A percentile compares a stretch with the other conserved stretches of the same genome.
Conservation (phyloP, 225 moss, liverwort and hornwort genomes). For the Thuidium tamariscinum region DNA sequence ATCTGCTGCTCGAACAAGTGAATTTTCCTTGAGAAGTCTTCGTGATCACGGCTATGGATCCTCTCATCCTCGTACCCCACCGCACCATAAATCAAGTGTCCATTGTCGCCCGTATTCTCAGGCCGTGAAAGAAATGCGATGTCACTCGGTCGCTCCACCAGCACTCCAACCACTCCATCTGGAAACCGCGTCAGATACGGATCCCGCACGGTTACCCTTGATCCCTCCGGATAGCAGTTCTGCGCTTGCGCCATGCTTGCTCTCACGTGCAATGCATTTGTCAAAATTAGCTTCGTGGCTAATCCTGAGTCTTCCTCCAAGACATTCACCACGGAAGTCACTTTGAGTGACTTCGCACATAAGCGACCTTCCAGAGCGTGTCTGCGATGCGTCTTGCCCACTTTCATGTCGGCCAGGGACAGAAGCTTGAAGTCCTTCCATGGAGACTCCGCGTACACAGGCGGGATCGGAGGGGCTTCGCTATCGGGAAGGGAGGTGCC, state of each 20-base stretch:
- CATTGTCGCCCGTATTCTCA: conserved; percentile 23
- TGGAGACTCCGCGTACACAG: conserved; percentile 37
- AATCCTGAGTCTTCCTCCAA: conserved; percentile 61
- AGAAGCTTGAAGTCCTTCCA: conserved; percentile 45
- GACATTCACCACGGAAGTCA: conserved; percentile 58
- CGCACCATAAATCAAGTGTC: conserved; percentile 10
- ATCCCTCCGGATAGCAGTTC: conserved; percentile 58
- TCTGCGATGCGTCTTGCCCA: conserved; percentile 80
- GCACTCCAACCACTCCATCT: conserved; percentile 62
- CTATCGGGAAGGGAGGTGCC: conserved; percentile 37
- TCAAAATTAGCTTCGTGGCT: conserved; percentile 60
- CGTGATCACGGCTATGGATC: conserved; percentile 8
- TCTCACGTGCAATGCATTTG: conserved; percentile 52
- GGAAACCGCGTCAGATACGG: conserved; percentile 80
- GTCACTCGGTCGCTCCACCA: conserved; percentile 61
- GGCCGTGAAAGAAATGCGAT: conserved; percentile 54
- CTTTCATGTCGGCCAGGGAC: conserved; percentile 51
- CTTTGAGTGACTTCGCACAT: conserved; percentile 67
- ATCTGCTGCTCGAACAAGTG: conserved; percentile 37
- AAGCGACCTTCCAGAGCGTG: conserved; percentile 56
- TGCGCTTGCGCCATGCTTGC: conserved; percentile 70
- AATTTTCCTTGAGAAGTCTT: conserved; percentile 24
- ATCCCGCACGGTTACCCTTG: conserved; percentile 54
- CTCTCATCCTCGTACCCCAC: conserved; percentile 9
- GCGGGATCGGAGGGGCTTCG: conserved; percentile 32